A percentile compares a stretch with the other conserved stretches of the same genome.
Conservation (phyloP, 2,329 filamentous ascomycete genomes). For the Pestalotiopsis sp. region DNA sequence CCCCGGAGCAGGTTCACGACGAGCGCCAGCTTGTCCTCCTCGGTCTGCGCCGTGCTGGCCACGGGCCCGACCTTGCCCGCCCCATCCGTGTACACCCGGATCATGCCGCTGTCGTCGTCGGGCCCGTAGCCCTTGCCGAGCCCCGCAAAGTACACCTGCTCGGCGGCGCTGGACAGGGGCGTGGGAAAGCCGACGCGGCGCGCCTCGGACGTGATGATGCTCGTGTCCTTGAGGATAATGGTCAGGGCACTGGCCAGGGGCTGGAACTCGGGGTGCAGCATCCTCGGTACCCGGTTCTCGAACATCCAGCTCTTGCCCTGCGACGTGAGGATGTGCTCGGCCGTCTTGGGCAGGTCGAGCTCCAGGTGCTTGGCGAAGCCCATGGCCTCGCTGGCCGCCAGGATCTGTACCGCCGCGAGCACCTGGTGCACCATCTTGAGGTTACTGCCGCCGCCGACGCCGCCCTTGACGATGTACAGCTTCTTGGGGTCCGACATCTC, state of each 20-base stretch:
- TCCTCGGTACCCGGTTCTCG: slow-evolving; percentile 59
- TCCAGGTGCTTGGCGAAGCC: slow-evolving; percentile 61
- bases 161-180: slow-evolving; percentile 63
- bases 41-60: slow-evolving; percentile 27
- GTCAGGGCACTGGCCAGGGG: slow-evolving; percentile 61
- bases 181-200: slow-evolving; percentile 59
- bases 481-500: slow-evolving; percentile 65
- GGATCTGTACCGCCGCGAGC: slow-evolving; percentile 64
- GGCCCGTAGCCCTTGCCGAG: slow-evolving; percentile 57
- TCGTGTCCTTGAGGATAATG: slow-evolving; percentile 63
- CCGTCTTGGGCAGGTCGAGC: slow-evolving; percentile 46
- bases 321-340: slow-evolving; percentile 46
- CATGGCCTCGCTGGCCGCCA: slow-evolving; percentile 61
- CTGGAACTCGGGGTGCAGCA: slow-evolving; percentile 53
- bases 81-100: slow-evolving; percentile 45
- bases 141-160: slow-evolving; percentile 66
- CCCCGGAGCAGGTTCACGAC: slow-evolving; percentile 43
- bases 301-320: slow-evolving; percentile 65
- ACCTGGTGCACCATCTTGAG: slow-evolving; percentile 69
- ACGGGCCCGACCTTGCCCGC: slow-evolving; percentile 34
- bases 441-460: slow-evolving; percentile 61
- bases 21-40: slow-evolving; percentile 39
- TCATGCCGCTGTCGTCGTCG: slow-evolving; percentile 46
- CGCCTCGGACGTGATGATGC: slow-evolving; percentile 70
- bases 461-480: slow-evolving; percentile 63